These are phyloP conservation scores for Blastobotrys illinoisensis DNA, from an alignment of 1,139 yeast species.

Conservation along the genomic window DNA sequence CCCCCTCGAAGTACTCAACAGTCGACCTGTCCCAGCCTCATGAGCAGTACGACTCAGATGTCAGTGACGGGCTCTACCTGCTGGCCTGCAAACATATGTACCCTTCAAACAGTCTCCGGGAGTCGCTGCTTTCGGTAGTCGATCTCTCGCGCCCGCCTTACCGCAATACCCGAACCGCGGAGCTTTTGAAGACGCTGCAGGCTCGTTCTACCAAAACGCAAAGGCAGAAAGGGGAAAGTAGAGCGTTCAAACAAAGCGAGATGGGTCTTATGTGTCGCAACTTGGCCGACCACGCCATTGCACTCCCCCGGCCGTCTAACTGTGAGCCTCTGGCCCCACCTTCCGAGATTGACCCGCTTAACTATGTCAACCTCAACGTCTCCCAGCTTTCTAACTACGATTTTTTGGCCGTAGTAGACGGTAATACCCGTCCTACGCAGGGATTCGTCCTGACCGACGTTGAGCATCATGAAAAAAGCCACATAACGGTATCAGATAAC, in stretches of 20 bases:
- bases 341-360: conserved; percentile 41
- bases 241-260: conserved; percentile 4
- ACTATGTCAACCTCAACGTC: conserved; percentile 39
- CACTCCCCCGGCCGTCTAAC: conserved; percentile 34
- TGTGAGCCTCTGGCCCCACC: conserved; percentile 20
- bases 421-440: conserved; percentile 23
- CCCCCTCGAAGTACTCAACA: conserved; percentile 14
- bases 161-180: background rate
- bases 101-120: conserved; percentile 9
- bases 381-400: conserved; percentile 38
- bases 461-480: conserved; percentile 8
- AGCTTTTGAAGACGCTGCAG: background rate
- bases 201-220: conserved; percentile 12
- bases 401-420: conserved; percentile 42
- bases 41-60: conserved; percentile 9
- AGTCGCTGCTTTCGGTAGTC: conserved; percentile 14
- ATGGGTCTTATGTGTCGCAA: conserved; percentile 14
- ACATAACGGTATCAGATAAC: conserved; percentile 26
- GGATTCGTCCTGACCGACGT: conserved; percentile 29
- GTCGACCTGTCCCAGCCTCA: conserved; percentile 8
- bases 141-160: conserved; percentile 6
- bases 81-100: conserved; percentile 22
- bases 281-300: conserved; percentile 10
- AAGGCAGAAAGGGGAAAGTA: conserved; percentile 23
- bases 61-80: conserved; percentile 18